Evolutionary conservation across 371 early-diverging fungal genomes (phyloP), one percentile per base, ranked within the genome.

Genomic region (Syncephalastrum racemosum): DNA sequence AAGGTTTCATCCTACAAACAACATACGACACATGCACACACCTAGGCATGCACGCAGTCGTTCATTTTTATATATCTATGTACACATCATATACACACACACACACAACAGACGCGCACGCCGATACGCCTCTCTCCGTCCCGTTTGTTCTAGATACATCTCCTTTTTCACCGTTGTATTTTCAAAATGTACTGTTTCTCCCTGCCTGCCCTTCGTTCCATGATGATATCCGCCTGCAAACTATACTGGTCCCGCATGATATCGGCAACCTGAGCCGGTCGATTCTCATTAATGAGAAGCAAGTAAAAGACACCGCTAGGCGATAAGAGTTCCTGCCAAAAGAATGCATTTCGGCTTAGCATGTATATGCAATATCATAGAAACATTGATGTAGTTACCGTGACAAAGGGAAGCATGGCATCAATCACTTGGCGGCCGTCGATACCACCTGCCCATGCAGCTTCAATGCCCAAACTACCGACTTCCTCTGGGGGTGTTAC

Each of bases 371-470:
- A 23, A 23, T 42, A 49, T 4, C 16, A 23, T 44, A 13, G 19
- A 46, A 55, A 44, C 12, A 36, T 44, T 1, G 44, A 7, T 14
- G 1, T 19, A 50, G 67, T 62, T 70, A 86, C 86, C 62, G 76
- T 64, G n/a, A 96, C 72, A 39, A 71, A 66, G 0, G 92, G 92
- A 18, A 98, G 64, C 47, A 94, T 70, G 50, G 68, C 63, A 73
- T 97, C 94, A 53, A 96, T 91, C 4, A 99, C 95, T 56, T 90
- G 88, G 36, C 98, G 77, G 12, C 99, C 99, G 58, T 90, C 84
- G 14, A 85, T 76, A 3, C 98, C 99, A 12, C 99, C 99, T 0
- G 96, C 97, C 96, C 96, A 97, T 0, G 93, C 77, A 1, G 94
- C 92, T 41, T 85, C 90, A 50, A 95, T 90, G 4, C 81, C 77